Conservation (phyloP, 805 yeast genomes). For the Yarrowia sp. region DNA sequence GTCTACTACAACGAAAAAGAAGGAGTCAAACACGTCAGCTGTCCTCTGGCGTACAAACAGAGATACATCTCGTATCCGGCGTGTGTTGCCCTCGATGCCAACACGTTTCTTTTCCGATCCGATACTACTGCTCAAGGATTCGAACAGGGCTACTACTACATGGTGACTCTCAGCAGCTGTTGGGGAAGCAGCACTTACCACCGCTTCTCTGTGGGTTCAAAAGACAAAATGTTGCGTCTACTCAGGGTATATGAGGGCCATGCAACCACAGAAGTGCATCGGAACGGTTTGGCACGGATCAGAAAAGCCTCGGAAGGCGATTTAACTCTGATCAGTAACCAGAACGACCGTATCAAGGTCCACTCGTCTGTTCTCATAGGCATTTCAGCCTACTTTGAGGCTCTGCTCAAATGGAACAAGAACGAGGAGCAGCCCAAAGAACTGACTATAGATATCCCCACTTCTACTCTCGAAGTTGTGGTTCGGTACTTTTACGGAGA, state of each 20-base stretch:
- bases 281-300: background rate
- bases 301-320: background rate
- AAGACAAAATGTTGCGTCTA: background rate
- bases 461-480: background rate
- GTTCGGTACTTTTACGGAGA: background rate
- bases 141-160: background rate
- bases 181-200: background rate
- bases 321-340: background rate
- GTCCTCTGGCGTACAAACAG: background rate
- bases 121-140: background rate
- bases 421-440: background rate
- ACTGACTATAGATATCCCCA: background rate
- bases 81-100: background rate
- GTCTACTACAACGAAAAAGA: background rate
- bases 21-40: background rate
- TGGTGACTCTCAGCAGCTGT: background rate
- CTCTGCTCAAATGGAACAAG: background rate
- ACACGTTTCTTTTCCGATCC: background rate
- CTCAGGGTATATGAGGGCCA: too few relatives aligned
- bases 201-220: background rate
- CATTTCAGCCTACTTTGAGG: background rate
- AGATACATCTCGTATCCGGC: background rate
- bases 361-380: background rate
- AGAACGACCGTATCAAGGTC: background rate
- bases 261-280: background rate